Percentiles rank a stretch among this genome's conserved stretches.
These are phyloP conservation scores for Geoglossum cookeanum DNA, from an alignment of 2,329 filamentous ascomycete species.

Conservation along the genomic window DNA sequence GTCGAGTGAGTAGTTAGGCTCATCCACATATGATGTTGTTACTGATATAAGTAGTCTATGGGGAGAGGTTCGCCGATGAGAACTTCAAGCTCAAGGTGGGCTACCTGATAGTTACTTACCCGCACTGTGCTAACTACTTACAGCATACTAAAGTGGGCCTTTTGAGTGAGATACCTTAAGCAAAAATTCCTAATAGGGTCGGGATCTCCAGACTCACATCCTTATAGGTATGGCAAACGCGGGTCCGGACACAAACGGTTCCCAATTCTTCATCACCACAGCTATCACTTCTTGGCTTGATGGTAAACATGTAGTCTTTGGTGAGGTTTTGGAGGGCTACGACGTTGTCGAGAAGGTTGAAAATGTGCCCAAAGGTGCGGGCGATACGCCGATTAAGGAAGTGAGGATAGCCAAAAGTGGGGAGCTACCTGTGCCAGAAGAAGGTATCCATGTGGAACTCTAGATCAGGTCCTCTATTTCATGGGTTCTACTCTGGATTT, in stretches of 20 bases:
- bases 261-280: conserved; percentile 83
- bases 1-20: conserved; percentile 42
- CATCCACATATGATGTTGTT: background rate
- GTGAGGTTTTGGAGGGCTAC: conserved; percentile 73
- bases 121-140: background rate
- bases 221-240: conserved; percentile 61
- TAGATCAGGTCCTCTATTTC: conserved; percentile 30
- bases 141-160: conserved; percentile 63
- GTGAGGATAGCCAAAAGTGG: conserved; percentile 72
- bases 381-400: conserved; percentile 48
- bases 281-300: conserved; percentile 67
- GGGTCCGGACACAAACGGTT: conserved; percentile 71
- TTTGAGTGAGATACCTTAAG: conserved; percentile 33
- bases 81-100: conserved; percentile 72
- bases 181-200: background rate
- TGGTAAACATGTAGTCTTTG: conserved; percentile 71
- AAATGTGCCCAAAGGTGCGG: conserved; percentile 41
- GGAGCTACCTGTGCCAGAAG: conserved; percentile 62
- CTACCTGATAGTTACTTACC: background rate
- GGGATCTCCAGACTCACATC: background rate
- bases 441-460: conserved; percentile 88
- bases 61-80: conserved; percentile 68
- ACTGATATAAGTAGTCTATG: conserved; percentile 40
- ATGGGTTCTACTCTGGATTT: conserved; percentile 11
- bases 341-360: conserved; percentile 66